phyloP scores from a whole-genome alignment of 441 rosid species.

The Syzygium malaccense region DNA sequence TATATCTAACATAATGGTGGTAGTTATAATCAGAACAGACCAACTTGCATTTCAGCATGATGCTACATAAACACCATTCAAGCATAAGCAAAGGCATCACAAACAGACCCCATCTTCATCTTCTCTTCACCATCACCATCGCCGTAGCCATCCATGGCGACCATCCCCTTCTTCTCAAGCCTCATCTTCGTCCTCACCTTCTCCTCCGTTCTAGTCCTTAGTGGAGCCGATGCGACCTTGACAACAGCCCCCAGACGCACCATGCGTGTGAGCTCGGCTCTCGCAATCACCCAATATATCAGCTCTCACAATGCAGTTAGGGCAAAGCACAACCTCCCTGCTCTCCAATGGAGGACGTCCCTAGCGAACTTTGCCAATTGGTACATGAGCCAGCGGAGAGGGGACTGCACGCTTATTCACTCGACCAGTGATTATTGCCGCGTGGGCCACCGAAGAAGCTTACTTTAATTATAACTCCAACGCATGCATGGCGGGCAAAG shows the following conservation, averaged over 20 bases:
- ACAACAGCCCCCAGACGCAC: neutral
- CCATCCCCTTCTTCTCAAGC: neutral
- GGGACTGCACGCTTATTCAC: slow-evolving; percentile 5
- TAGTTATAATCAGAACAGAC: neutral
- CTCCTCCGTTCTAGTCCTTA: neutral
- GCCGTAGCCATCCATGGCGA: neutral
- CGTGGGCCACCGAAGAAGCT: neutral
- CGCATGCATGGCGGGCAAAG: neutral
- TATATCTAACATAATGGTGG: neutral
- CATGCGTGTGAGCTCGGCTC: neutral
- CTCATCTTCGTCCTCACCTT: neutral
- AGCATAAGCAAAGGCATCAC: neutral
- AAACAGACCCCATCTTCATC: neutral
- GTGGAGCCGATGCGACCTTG: neutral
- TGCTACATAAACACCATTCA: neutral
- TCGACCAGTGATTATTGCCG: neutral
- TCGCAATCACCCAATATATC: neutral
- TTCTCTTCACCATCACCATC: neutral
- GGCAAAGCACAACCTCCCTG: neutral
- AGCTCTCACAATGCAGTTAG: slow-evolving; percentile 1
- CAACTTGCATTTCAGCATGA: neutral
- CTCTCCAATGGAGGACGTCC: neutral
- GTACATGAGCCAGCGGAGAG: neutral
- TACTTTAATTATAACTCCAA: neutral
- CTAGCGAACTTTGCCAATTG: slow-evolving; percentile 2